These are phyloP conservation scores for Thelonectria blattea DNA, from an alignment of 2,329 filamentous ascomycete genomes.

Conservation along the genomic window DNA sequence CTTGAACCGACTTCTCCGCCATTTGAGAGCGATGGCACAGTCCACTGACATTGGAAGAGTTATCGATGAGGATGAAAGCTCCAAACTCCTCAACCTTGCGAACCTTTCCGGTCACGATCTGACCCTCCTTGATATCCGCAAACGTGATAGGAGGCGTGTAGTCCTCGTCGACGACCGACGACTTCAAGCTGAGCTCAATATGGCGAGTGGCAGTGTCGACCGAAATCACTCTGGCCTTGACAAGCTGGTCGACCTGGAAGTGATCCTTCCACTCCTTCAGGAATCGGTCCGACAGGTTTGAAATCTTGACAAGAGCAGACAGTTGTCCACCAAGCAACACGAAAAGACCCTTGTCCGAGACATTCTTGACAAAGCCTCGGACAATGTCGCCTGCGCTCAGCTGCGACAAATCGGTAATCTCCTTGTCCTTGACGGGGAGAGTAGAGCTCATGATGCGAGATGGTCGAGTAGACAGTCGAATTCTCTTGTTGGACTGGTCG, in stretches of 20 bases:
- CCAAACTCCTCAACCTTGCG: constrained; percentile 95
- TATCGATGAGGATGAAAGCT: constrained; percentile 89
- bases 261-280: constrained; percentile 95
- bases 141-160: constrained; percentile 77
- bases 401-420: constrained; percentile 74
- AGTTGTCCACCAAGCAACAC: constrained; percentile 82
- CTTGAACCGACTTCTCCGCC: constrained; percentile 80
- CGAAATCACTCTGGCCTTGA: constrained; percentile 81
- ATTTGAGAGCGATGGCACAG: constrained; percentile 93
- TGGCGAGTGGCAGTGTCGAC: constrained; percentile 73
- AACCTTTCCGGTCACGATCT: constrained; percentile 86
- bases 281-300: constrained; percentile 87
- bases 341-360: constrained; percentile 88
- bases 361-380: constrained; percentile 90
- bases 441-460: constrained; percentile 90
- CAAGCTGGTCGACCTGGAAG: constrained; percentile 87
- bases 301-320: constrained; percentile 82
- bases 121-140: constrained; percentile 77
- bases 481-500: constrained; percentile 82
- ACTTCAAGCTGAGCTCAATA: constrained; percentile 85
- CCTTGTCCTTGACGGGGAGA: constrained; percentile 78
- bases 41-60: constrained; percentile 87
- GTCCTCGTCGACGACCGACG: constrained; percentile 79
- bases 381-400: constrained; percentile 79
- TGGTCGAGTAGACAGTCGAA: constrained; percentile 81